A percentile compares a stretch with the other conserved stretches of the same genome.
Evolutionary conservation across 495 filamentous ascomycete species (phyloP).

Genomic region (Aspergillus indologenus): DNA sequence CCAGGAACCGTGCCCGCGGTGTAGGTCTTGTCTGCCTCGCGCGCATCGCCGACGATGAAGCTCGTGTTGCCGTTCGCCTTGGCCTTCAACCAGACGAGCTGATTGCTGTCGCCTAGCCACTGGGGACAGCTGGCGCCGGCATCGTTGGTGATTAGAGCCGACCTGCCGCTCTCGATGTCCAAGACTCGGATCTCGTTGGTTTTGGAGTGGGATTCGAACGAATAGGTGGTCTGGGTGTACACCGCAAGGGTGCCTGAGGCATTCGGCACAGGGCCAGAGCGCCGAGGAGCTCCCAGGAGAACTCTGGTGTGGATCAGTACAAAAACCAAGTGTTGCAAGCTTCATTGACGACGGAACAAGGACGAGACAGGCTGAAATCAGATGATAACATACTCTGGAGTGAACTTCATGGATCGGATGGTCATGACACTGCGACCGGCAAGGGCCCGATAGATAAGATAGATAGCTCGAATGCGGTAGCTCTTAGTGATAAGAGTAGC

Average conservation of each 20-base stretch:
- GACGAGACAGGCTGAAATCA: not conserved
- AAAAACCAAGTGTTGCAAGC: not conserved
- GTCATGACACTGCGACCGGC: conserved; percentile 49
- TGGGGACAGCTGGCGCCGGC: conserved; percentile 63
- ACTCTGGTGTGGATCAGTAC: conserved; percentile 44
- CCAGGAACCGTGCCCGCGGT: conserved; percentile 64
- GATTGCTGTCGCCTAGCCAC: conserved; percentile 65
- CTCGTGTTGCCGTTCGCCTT: conserved; percentile 66
- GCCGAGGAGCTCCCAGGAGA: conserved; percentile 78
- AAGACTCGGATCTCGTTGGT: conserved; percentile 71
- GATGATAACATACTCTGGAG: conserved; percentile 53
- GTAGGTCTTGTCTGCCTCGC: conserved; percentile 53
- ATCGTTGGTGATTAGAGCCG: conserved; percentile 63
- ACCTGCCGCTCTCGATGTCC: conserved; percentile 65
- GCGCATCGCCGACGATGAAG: conserved; percentile 57
- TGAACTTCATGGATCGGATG: conserved; percentile 66
- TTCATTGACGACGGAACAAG: no score
- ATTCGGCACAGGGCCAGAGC: conserved; percentile 75
- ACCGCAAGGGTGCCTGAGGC: conserved; percentile 63
- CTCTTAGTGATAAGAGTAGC: not conserved
- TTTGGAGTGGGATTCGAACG: conserved; percentile 75
- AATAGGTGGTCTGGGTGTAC: conserved; percentile 76
- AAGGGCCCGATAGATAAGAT: conserved; percentile 17
- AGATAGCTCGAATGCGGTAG: conserved; percentile 1
- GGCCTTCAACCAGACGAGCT: conserved; percentile 64